phyloP scores from a whole-genome alignment of 1,139 yeast genomes.

The Yamadazyma songkhlaensis region DNA sequence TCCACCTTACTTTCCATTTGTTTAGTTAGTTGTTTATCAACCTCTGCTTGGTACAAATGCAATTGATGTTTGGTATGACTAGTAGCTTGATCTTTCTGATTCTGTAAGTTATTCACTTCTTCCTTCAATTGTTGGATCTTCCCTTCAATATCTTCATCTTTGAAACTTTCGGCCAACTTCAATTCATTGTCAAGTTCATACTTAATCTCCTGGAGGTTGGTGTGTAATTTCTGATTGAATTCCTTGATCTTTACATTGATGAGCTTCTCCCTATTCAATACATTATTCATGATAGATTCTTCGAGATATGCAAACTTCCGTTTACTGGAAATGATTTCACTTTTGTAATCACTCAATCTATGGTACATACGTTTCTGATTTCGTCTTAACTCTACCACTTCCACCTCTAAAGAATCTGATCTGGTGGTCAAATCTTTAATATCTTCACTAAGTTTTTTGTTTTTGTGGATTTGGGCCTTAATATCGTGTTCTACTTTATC shows the following conservation, averaged over 20 bases:
- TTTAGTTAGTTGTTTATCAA: conserved; percentile 9
- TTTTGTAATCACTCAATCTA: conserved; percentile 19
- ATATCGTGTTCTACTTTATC: conserved; percentile 6
- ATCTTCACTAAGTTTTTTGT: conserved; percentile 16
- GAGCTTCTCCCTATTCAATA: conserved; percentile 25
- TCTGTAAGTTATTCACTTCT: conserved; percentile 7
- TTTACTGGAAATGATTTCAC: conserved; percentile 17
- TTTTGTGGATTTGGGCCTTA: conserved; percentile 3
- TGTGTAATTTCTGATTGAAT: conserved; percentile 20
- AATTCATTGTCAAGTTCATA: conserved; percentile 32
- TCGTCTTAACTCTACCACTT: conserved; percentile 21
- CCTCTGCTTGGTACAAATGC: conserved; percentile 17
- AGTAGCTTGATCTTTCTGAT: conserved; percentile 13
- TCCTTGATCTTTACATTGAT: conserved; percentile 24
- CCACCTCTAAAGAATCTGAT: conserved; percentile 21
- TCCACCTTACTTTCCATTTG: conserved; percentile 5
- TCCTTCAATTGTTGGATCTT: conserved; percentile 15
- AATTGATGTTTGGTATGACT: conserved; percentile 17
- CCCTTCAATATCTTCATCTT: conserved; percentile 21
- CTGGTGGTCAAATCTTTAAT: conserved; percentile 15
- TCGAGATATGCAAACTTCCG: conserved; percentile 25
- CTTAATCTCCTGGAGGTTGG: conserved; percentile 30
- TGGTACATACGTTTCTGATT: conserved; percentile 20
- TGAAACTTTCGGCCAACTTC: conserved; percentile 22
- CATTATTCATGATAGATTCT: conserved; percentile 26